phyloP scores from a whole-genome alignment of 768 basidiomycete genomes.

The Mycena venus region DNA sequence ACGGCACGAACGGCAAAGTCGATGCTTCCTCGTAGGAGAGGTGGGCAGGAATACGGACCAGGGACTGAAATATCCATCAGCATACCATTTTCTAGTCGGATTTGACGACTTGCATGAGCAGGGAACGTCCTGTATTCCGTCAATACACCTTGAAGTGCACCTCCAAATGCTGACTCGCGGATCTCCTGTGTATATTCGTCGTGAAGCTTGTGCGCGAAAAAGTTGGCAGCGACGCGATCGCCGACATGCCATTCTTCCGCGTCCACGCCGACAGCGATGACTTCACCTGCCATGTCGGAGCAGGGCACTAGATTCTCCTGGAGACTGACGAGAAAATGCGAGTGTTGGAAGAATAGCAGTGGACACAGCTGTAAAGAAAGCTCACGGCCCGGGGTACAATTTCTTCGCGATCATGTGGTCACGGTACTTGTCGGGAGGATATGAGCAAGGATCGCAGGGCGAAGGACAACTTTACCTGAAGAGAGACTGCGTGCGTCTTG shows the following conservation, averaged over 20 bases:
- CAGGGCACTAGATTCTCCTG: slow-evolving; percentile 55
- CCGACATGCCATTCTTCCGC: slow-evolving; percentile 65
- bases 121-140: slow-evolving; percentile 66
- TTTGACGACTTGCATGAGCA: too few species aligned
- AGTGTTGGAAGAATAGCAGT: background rate
- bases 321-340: slow-evolving; percentile 52
- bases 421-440: slow-evolving; percentile 52
- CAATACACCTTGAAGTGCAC: slow-evolving; percentile 62
- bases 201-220: slow-evolving; percentile 60
- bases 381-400: slow-evolving; percentile 50
- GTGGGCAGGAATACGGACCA: slow-evolving; percentile 67
- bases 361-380: background rate
- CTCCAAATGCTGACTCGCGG: slow-evolving; percentile 56
- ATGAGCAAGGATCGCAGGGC: slow-evolving; percentile 47
- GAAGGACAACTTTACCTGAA: slow-evolving; percentile 66
- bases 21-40: slow-evolving; percentile 75
- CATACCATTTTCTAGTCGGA: slow-evolving; percentile 36
- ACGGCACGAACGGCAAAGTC: slow-evolving; percentile 64
- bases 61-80: slow-evolving; percentile 45
- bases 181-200: slow-evolving; percentile 52
- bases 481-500: too few species aligned
- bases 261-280: slow-evolving; percentile 60
- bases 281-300: slow-evolving; percentile 71
- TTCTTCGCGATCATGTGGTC: slow-evolving; percentile 60
- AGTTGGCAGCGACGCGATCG: slow-evolving; percentile 70